phyloP scores from a whole-genome alignment of 2,329 filamentous ascomycete genomes.

The Botrytis byssoidea region DNA sequence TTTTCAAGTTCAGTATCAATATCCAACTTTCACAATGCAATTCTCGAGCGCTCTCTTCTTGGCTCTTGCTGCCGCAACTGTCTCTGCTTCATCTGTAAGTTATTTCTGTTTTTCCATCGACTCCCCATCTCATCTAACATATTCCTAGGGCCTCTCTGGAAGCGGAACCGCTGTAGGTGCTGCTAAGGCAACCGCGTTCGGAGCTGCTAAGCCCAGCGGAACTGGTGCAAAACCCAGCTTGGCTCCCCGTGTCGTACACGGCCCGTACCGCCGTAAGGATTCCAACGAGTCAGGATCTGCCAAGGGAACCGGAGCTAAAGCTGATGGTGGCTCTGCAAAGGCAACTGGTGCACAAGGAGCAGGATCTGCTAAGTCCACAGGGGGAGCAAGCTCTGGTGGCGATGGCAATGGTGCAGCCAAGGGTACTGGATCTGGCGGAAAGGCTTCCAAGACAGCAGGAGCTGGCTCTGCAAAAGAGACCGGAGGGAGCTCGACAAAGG shows the following conservation, averaged over 20 bases:
- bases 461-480: constrained; percentile 4
- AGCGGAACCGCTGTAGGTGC: not conserved
- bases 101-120: not conserved
- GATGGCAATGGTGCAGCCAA: constrained; percentile 1
- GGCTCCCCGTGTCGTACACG: not conserved
- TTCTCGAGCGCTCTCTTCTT: constrained; percentile 32
- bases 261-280: constrained; percentile 2
- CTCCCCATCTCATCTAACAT: constrained; percentile 1
- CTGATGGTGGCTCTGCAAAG: not conserved
- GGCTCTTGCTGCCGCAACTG: constrained; percentile 29
- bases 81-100: constrained; percentile 28
- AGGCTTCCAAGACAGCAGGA: not conserved
- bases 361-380: constrained; percentile 8
- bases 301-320: not conserved
- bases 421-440: not conserved
- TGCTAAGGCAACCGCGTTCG: constrained; percentile 4
- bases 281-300: not conserved
- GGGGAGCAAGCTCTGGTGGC: not conserved
- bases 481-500: not conserved
- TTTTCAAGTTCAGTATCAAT: constrained; percentile 16
- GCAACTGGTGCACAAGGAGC: not conserved
- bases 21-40: constrained; percentile 32
- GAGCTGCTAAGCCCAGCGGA: constrained; percentile 1
- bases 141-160: constrained; percentile 17
- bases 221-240: not conserved